Percentiles rank a stretch among this genome's conserved stretches.
Conservation (phyloP, 202 grass and related monocot genomes). For the Elaeis oleifera region DNA sequence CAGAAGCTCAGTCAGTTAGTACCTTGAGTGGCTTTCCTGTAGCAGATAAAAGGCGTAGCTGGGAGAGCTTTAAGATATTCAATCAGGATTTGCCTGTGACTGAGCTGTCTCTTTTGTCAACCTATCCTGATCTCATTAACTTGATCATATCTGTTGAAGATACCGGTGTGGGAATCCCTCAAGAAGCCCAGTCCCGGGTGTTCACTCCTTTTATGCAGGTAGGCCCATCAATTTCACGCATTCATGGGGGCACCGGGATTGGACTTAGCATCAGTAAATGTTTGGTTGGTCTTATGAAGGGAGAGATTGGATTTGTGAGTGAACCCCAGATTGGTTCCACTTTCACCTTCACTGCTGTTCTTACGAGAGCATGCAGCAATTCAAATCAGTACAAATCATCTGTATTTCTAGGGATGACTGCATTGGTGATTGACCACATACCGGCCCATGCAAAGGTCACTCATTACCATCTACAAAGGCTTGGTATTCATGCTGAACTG, state of each 20-base stretch:
- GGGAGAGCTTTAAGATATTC: conserved; percentile 55
- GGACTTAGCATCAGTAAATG: conserved; percentile 96
- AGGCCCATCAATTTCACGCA: conserved; percentile 74
- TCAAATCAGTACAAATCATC: conserved; percentile 39
- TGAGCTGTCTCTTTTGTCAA: conserved; percentile 37
- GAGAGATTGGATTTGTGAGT: conserved; percentile 92
- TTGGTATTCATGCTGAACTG: conserved; percentile 70
- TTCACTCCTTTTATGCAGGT: conserved; percentile 99
- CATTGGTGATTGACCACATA: conserved; percentile 84
- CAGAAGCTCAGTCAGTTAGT: conserved; percentile 30
- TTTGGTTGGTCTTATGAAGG: conserved; percentile 91
- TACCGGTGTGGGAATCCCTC: conserved; percentile 82
- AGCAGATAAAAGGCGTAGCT: conserved; percentile 53
- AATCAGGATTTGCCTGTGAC: conserved; percentile 36
- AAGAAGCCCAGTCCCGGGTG: conserved; percentile 70
- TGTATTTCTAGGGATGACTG: conserved; percentile 65
- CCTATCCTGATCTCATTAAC: conserved; percentile 53
- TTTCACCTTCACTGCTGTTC: conserved; percentile 80
- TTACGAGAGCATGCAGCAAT: conserved; percentile 30
- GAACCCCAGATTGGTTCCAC: conserved; percentile 69
- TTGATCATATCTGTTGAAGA: conserved; percentile 96
- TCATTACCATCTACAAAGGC: conserved; percentile 75
- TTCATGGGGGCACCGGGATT: conserved; percentile 96
- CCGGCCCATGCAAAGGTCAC: conserved; percentile 59
- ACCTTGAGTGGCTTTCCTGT: conserved; percentile 73